Conservation (phyloP, 768 basidiomycete species). For the Rhizopogon rudus region DNA sequence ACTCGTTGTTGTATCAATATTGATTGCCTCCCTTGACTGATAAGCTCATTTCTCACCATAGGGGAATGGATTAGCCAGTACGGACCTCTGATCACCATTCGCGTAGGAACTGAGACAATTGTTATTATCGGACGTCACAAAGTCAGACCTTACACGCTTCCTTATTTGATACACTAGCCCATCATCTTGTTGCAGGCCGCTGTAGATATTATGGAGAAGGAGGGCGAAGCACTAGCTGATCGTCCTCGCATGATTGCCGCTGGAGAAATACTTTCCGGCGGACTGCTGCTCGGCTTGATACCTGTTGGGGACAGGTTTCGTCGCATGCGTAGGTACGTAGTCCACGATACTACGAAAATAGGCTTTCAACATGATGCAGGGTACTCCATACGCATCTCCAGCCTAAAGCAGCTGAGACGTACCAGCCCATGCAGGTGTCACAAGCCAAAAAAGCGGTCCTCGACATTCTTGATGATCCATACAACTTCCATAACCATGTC, state of each 20-base stretch:
- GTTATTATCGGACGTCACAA: too few relatives aligned
- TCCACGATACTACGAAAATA: too few relatives aligned
- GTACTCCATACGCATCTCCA: conserved; percentile 45
- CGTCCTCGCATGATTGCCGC: conserved; percentile 40
- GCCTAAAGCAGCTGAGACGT: conserved; percentile 37
- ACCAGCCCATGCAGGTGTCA: conserved; percentile 38
- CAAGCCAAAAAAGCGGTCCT: conserved; percentile 12
- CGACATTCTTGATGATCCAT: conserved; percentile 16
- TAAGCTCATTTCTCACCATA: too few relatives aligned
- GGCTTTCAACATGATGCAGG: too few relatives aligned
- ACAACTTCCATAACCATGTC: conserved; percentile 21
- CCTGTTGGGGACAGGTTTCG: conserved; percentile 46
- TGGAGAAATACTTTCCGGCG: conserved; percentile 47
- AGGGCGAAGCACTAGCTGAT: conserved; percentile 43
- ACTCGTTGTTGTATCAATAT: too few relatives aligned
- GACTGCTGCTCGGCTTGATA: conserved; percentile 40
- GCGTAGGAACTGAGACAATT: too few relatives aligned
- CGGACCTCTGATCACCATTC: too few relatives aligned
- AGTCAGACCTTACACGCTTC: too few relatives aligned
- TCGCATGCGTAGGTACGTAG: conserved; percentile 42
- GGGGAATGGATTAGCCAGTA: too few relatives aligned
- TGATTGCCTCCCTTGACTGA: too few relatives aligned
- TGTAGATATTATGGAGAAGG: conserved; percentile 53
- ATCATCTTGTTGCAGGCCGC: conserved; percentile 34
- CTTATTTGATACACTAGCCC: too few relatives aligned